These are phyloP conservation scores for Nakaseomyces uthaithaninus DNA, from an alignment of 1,139 yeast species.

Conservation along the genomic window DNA sequence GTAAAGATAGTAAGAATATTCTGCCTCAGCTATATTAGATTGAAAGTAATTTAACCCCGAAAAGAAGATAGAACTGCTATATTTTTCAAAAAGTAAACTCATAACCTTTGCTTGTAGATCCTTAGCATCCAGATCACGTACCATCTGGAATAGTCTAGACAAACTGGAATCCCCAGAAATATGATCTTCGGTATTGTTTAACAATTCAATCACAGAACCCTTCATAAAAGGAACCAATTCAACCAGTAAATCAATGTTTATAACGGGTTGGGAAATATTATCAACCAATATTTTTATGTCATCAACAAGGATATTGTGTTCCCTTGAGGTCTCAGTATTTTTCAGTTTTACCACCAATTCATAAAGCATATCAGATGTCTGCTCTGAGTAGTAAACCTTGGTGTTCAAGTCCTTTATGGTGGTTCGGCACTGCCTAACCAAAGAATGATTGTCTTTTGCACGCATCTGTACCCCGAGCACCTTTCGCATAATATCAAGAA, in stretches of 20 bases:
- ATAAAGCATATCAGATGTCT: constrained; percentile 30
- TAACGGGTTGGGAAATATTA: constrained; percentile 18
- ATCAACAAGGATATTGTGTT: constrained; percentile 16
- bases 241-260: constrained; percentile 24
- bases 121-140: constrained; percentile 15
- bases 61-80: constrained; percentile 24
- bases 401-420: constrained; percentile 28
- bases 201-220: constrained; percentile 13
- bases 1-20: constrained; percentile 24
- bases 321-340: constrained; percentile 12
- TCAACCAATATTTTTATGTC: constrained; percentile 22
- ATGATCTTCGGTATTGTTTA: constrained; percentile 21
- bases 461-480: constrained; percentile 52
- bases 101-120: constrained; percentile 18
- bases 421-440: constrained; percentile 22
- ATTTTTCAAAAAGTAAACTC: constrained; percentile 22
- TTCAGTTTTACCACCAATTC: constrained; percentile 26
- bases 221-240: constrained; percentile 22
- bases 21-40: constrained; percentile 17
- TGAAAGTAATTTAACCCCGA: constrained; percentile 28
- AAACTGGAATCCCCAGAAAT: constrained; percentile 20
- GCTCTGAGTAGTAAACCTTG: constrained; percentile 31
- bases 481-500: constrained; percentile 68
- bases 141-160: constrained; percentile 19
- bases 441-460: constrained; percentile 24